Evolutionary conservation across 306 rosid genomes (phyloP).

Genomic region (Hippophae gyantsensis): DNA sequence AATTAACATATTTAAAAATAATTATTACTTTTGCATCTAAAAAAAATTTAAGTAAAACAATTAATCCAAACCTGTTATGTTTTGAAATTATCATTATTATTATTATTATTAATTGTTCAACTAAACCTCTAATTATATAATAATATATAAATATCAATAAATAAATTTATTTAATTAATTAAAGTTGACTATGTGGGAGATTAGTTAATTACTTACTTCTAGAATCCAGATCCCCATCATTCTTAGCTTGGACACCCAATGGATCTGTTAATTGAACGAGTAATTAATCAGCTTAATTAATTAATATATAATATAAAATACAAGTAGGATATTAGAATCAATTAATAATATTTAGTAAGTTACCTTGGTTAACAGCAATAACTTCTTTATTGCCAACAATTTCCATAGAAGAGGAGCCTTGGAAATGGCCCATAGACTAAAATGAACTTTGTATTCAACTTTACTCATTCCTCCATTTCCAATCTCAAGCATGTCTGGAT

Average conservation of each 20-base stretch:
- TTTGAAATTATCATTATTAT: no score
- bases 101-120: no score
- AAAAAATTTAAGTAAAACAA: background rate
- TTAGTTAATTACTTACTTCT: conserved; percentile 69
- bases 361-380: conserved; percentile 85
- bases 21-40: background rate
- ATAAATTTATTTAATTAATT: background rate
- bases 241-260: conserved; percentile 76
- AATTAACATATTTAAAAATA: no score
- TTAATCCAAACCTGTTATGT: no score
- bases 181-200: no score
- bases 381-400: conserved; percentile 68
- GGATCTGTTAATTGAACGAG: conserved; percentile 43
- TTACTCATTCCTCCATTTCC: conserved; percentile 95
- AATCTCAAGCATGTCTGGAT: conserved; percentile 97
- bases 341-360: background rate
- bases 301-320: no score
- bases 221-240: conserved; percentile 75
- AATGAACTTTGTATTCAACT: conserved; percentile 78
- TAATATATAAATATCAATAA: no score
- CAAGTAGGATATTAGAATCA: no score
- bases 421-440: conserved; percentile 92
- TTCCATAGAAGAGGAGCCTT: conserved; percentile 97
- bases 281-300: no score
- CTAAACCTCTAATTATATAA: no score